phyloP scores from a whole-genome alignment of 2,329 filamentous ascomycete genomes.

The Aspergillus spinulosporus region DNA sequence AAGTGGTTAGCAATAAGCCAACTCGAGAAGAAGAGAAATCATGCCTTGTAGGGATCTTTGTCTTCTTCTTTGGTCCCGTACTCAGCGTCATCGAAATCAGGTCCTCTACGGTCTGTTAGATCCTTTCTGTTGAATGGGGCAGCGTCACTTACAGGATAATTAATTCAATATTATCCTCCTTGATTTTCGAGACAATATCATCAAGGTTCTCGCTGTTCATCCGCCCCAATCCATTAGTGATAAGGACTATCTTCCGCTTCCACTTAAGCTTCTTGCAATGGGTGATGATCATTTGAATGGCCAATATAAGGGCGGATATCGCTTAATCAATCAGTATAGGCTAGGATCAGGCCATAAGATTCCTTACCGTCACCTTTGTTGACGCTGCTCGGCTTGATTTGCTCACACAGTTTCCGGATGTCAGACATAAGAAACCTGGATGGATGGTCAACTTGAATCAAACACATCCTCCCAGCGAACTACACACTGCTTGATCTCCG shows the following conservation, averaged over 20 bases:
- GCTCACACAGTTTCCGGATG: slow-evolving; percentile 63
- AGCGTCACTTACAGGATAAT: slow-evolving; percentile 66
- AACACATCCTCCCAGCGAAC: slow-evolving; percentile 34
- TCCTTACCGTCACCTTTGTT: slow-evolving; percentile 68
- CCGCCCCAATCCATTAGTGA: slow-evolving; percentile 75
- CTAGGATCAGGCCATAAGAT: not conserved
- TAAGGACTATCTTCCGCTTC: slow-evolving; percentile 74
- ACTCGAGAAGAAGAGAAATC: not conserved
- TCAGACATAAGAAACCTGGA: slow-evolving; percentile 65
- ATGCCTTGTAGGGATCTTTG: slow-evolving; percentile 70
- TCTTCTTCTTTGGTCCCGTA: slow-evolving; percentile 91
- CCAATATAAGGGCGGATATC: slow-evolving; percentile 82
- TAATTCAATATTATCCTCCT: slow-evolving; percentile 73
- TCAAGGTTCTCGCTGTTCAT: slow-evolving; percentile 72
- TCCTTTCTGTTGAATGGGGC: not conserved
- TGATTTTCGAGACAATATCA: slow-evolving; percentile 71
- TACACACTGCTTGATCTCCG: slow-evolving; percentile 63
- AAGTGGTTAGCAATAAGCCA: slow-evolving; percentile 6
- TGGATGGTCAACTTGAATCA: slow-evolving; percentile 11
- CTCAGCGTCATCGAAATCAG: slow-evolving; percentile 90
- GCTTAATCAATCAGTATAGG: slow-evolving; percentile 38
- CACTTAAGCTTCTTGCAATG: slow-evolving; percentile 82
- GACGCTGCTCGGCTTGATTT: slow-evolving; percentile 67
- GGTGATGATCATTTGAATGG: slow-evolving; percentile 78
- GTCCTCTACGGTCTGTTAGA: slow-evolving; percentile 59